Evolutionary conservation across 1,284 basidiomycete genomes (phyloP).

Genomic region (Amylostereum areolatum): DNA sequence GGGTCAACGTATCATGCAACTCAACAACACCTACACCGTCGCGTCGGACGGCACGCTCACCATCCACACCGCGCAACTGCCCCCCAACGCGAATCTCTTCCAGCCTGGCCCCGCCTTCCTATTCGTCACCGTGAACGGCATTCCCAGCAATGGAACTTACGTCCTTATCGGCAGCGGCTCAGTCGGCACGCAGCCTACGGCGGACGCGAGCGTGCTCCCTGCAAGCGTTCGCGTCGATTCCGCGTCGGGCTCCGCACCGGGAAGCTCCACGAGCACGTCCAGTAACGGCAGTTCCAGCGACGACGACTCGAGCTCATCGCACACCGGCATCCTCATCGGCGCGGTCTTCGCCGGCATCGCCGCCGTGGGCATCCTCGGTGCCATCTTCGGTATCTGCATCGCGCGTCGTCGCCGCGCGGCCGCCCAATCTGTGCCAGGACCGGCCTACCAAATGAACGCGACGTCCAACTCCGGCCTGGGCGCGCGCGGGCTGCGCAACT

Average conservation of each 20-base stretch:
- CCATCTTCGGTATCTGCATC: slow-evolving; percentile 21
- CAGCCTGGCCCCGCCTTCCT: slow-evolving; percentile 84
- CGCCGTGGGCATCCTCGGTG: slow-evolving; percentile 20
- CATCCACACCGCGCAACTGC: slow-evolving; percentile 74
- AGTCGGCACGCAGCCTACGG: slow-evolving; percentile 59
- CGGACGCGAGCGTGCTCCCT: slow-evolving; percentile 45
- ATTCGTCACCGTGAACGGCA: slow-evolving; percentile 76
- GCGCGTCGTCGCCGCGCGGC: slow-evolving; percentile 24
- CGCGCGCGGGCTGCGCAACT: slow-evolving; percentile 28
- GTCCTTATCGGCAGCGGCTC: slow-evolving; percentile 75
- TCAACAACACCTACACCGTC: slow-evolving; percentile 80
- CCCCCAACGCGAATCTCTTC: slow-evolving; percentile 79
- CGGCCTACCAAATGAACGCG: slow-evolving; percentile 26
- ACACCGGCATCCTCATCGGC: slow-evolving; percentile 19
- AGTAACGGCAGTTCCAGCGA: slow-evolving; percentile 5
- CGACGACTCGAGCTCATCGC: slow-evolving; percentile 6
- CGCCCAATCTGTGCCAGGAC: slow-evolving; percentile 5
- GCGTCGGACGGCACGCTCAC: slow-evolving; percentile 66
- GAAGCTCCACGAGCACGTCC: background rate
- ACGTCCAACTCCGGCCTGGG: slow-evolving; percentile 26
- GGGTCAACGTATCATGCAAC: slow-evolving; percentile 72
- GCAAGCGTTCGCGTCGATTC: slow-evolving; percentile 26
- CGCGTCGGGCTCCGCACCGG: slow-evolving; percentile 7
- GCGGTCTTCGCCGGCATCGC: slow-evolving; percentile 20
- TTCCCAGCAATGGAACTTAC: slow-evolving; percentile 76